Conservation (phyloP, 2,329 filamentous ascomycete species). For the Curvularia eragrostidis region DNA sequence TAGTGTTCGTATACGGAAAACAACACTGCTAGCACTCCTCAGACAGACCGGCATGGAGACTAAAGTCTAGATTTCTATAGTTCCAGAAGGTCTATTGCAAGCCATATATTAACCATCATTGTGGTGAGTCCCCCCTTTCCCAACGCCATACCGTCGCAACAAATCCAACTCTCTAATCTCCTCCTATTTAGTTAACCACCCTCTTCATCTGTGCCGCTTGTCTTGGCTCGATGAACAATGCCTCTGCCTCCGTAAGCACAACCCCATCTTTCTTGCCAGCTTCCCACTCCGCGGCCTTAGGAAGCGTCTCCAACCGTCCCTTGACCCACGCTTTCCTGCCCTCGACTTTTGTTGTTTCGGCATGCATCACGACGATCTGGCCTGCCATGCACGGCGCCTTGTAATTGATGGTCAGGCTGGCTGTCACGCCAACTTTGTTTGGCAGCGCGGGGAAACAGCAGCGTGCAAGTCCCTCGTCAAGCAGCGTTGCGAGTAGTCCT, state of each 20-base stretch:
- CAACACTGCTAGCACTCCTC: neutral
- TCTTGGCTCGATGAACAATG: constrained; percentile 87
- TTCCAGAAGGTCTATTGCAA: neutral
- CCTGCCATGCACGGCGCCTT: constrained; percentile 78
- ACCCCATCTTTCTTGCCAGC: constrained; percentile 65
- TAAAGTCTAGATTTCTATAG: neutral
- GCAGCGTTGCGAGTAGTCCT: constrained; percentile 85
- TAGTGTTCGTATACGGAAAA: neutral
- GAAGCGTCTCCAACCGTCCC: constrained; percentile 81
- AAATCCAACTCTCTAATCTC: neutral
- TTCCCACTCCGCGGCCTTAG: constrained; percentile 54
- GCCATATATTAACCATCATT: neutral
- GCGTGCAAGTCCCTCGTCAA: constrained; percentile 87
- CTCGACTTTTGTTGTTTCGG: constrained; percentile 82
- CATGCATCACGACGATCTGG: constrained; percentile 77
- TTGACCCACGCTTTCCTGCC: constrained; percentile 95
- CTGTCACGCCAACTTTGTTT: constrained; percentile 84
- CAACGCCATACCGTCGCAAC: constrained; percentile 3
- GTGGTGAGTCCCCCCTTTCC: neutral
- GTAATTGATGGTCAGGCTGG: constrained; percentile 83
- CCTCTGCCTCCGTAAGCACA: constrained; percentile 81
- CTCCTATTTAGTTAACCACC: constrained; percentile 28
- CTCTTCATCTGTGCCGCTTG: constrained; percentile 65
- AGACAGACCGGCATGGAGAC: neutral
- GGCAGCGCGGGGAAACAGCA: constrained; percentile 90